Percentiles rank a stretch among this genome's conserved stretches.
phyloP scores from a whole-genome alignment of 2,329 filamentous ascomycete genomes.

The Alternaria brassicicola region DNA sequence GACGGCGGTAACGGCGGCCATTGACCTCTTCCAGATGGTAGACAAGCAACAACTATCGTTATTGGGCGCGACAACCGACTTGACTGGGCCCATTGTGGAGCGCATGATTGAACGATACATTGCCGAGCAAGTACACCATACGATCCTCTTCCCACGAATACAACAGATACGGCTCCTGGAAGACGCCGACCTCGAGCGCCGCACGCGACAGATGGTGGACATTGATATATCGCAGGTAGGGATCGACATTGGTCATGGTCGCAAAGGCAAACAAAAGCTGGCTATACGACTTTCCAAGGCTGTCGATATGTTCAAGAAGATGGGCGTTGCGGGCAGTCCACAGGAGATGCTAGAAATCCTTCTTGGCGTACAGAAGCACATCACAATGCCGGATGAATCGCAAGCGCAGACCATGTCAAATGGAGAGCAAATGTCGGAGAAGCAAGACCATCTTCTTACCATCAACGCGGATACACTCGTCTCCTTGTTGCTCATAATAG shows the following conservation, averaged over 20 bases:
- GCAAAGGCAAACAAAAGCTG: slow-evolving; percentile 79
- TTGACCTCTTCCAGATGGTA: slow-evolving; percentile 93
- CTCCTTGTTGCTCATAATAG: slow-evolving; percentile 85
- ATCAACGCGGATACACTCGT: slow-evolving; percentile 92
- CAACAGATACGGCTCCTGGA: slow-evolving; percentile 78
- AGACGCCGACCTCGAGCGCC: slow-evolving; percentile 84
- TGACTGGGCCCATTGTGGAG: slow-evolving; percentile 91
- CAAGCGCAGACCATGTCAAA: slow-evolving; percentile 22
- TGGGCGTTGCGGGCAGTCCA: slow-evolving; percentile 76
- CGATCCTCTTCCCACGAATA: slow-evolving; percentile 80
- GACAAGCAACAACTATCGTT: slow-evolving; percentile 95
- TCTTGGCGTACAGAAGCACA: slow-evolving; percentile 78
- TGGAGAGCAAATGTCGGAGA: slow-evolving; percentile 53
- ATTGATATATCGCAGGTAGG: slow-evolving; percentile 95
- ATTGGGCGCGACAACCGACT: slow-evolving; percentile 87
- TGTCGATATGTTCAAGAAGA: slow-evolving; percentile 87
- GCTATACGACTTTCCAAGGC: slow-evolving; percentile 76
- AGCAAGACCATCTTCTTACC: slow-evolving; percentile 62
- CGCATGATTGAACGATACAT: slow-evolving; percentile 94
- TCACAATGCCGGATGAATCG: slow-evolving; percentile 66
- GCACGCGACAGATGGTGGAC: slow-evolving; percentile 90
- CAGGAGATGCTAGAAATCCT: slow-evolving; percentile 88
- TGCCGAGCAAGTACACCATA: slow-evolving; percentile 86
- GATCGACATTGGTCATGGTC: slow-evolving; percentile 80
- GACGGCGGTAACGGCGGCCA: slow-evolving; percentile 88